phyloP scores from a whole-genome alignment of 768 basidiomycete species.

The Mycena latifolia region DNA sequence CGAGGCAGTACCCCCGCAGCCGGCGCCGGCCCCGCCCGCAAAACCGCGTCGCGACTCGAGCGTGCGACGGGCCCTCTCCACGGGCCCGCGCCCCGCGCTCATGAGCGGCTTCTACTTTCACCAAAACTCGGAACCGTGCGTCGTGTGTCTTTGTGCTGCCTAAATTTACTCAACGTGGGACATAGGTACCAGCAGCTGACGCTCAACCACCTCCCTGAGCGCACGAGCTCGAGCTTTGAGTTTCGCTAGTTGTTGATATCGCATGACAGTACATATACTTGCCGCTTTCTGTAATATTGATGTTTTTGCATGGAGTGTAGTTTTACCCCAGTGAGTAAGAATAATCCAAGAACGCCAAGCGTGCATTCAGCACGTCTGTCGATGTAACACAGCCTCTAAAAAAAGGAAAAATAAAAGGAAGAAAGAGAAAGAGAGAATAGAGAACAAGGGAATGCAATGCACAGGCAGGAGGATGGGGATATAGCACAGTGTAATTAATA shows the following conservation, averaged over 20 bases:
- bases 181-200: constrained; percentile 90
- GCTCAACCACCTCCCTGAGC: constrained; percentile 81
- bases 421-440: too few relatives aligned
- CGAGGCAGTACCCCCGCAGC: background rate
- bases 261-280: constrained; percentile 17
- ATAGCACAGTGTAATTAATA: too few relatives aligned
- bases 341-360: too few relatives aligned
- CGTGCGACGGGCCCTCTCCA: constrained; percentile 61
- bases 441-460: too few relatives aligned
- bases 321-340: too few relatives aligned
- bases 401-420: background rate
- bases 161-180: too few relatives aligned
- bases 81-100: constrained; percentile 68
- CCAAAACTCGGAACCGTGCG: constrained; percentile 92
- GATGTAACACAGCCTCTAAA: too few relatives aligned
- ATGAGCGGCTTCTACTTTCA: constrained; percentile 96
- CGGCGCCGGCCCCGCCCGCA: constrained; percentile 41
- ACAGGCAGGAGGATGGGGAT: too few relatives aligned
- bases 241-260: constrained; percentile 68
- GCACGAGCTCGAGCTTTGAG: constrained; percentile 84
- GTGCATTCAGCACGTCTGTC: too few relatives aligned
- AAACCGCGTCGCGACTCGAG: constrained; percentile 63
- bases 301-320: background rate
- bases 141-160: constrained; percentile 34
- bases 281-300: constrained; percentile 30